Conservation (phyloP, 2,329 filamentous ascomycete species). For the Alternaria brassicae region DNA sequence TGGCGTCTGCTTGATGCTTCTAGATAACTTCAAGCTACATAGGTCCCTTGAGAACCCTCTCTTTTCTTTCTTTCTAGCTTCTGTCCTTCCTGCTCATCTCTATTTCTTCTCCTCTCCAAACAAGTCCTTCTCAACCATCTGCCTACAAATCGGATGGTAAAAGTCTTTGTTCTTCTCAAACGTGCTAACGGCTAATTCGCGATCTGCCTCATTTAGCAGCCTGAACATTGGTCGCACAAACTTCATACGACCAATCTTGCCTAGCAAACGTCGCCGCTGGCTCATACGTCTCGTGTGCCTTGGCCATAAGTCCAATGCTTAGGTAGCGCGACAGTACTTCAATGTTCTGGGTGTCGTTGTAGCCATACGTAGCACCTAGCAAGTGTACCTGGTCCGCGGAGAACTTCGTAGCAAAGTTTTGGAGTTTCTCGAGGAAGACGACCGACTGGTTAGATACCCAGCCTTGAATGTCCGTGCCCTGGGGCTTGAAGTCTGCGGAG, state of each 20-base stretch:
- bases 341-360: slow-evolving; percentile 75
- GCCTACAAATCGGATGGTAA: slow-evolving; percentile 87
- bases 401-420: slow-evolving; percentile 71
- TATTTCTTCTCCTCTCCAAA: slow-evolving; percentile 51
- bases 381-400: slow-evolving; percentile 69
- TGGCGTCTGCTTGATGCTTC: background rate
- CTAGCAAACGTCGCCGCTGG: slow-evolving; percentile 77
- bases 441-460: slow-evolving; percentile 89
- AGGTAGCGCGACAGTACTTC: slow-evolving; percentile 85
- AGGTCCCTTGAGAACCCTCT: background rate
- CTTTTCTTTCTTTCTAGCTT: background rate
- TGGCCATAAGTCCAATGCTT: slow-evolving; percentile 76
- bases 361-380: slow-evolving; percentile 78
- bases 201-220: slow-evolving; percentile 75
- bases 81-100: background rate
- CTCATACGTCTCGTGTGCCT: slow-evolving; percentile 71
- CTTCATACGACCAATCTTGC: slow-evolving; percentile 92
- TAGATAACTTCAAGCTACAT: background rate
- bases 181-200: slow-evolving; percentile 76
- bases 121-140: slow-evolving; percentile 85
- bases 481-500: slow-evolving; percentile 63
- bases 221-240: slow-evolving; percentile 88
- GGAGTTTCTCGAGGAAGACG: slow-evolving; percentile 84
- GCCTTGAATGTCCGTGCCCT: slow-evolving; percentile 69
- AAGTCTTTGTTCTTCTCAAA: slow-evolving; percentile 90